A percentile compares a stretch with the other conserved stretches of the same genome.
Evolutionary conservation across 75 land plant species (phyloP).

Genomic region (Adiantum capillusveneris): DNA sequence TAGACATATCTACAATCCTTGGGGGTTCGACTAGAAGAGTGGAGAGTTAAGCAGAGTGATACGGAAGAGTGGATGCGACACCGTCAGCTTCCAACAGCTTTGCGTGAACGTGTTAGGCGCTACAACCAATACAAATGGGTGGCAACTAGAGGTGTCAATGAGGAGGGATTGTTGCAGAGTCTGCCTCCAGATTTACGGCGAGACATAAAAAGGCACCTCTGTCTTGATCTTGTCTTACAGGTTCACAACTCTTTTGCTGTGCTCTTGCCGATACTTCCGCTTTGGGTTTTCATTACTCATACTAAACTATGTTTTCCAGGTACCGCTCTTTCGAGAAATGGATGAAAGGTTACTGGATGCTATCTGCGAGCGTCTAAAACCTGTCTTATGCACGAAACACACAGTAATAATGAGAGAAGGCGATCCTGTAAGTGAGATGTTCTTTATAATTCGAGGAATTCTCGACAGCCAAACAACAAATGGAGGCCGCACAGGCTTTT

Average conservation of each 20-base stretch:
- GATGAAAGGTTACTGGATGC: constrained; percentile 80
- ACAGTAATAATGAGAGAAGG: constrained; percentile 38
- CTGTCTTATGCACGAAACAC: constrained; percentile 48
- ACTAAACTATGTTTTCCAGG: too few species aligned
- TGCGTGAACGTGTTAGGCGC: constrained; percentile 49
- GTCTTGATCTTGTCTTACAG: constrained; percentile 70
- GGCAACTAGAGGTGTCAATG: constrained; percentile 77
- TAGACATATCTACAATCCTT: constrained; percentile 80
- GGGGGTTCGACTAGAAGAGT: constrained; percentile 63
- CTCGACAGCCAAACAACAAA: constrained; percentile 56
- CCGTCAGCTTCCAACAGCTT: constrained; percentile 66
- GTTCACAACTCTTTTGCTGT: too few species aligned
- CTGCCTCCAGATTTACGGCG: constrained; percentile 69
- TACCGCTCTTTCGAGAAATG: constrained; percentile 80
- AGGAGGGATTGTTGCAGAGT: constrained; percentile 49
- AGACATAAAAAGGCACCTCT: constrained; percentile 81
- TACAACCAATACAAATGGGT: constrained; percentile 79
- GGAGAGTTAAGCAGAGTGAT: constrained; percentile 71
- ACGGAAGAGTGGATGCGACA: constrained; percentile 91
- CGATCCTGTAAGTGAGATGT: constrained; percentile 75
- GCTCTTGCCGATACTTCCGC: too few species aligned
- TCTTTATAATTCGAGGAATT: constrained; percentile 61
- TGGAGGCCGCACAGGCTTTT: constrained; percentile 77
- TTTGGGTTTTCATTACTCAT: too few species aligned
- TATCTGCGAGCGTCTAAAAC: constrained; percentile 81